phyloP scores from a whole-genome alignment of 495 filamentous ascomycete species.

The Daldinia caldariorum region DNA sequence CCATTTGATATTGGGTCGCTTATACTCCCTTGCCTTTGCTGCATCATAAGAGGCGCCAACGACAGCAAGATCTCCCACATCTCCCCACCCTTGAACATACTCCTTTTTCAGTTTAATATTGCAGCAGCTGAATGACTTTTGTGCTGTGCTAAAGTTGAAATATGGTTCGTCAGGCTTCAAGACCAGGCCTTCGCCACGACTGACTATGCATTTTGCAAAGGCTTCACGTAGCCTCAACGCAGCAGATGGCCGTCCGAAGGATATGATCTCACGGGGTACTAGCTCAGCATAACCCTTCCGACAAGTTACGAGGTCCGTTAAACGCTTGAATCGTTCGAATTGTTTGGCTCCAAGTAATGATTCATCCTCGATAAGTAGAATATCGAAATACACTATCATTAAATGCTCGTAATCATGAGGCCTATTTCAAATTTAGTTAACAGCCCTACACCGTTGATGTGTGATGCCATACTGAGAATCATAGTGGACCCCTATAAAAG shows the following conservation, averaged over 20 bases:
- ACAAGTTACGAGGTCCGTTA: constrained; percentile 66
- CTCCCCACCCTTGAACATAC: constrained; percentile 82
- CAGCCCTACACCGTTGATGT: background rate
- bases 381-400: constrained; percentile 85
- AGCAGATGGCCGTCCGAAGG: constrained; percentile 63
- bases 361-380: constrained; percentile 76
- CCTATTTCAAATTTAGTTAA: constrained; percentile 50
- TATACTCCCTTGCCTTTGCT: constrained; percentile 61
- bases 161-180: constrained; percentile 87
- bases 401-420: constrained; percentile 76
- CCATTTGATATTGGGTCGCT: constrained; percentile 66
- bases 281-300: constrained; percentile 68
- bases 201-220: constrained; percentile 72
- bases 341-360: constrained; percentile 69
- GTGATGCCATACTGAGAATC: constrained; percentile 71
- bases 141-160: constrained; percentile 62
- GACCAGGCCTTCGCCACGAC: constrained; percentile 77
- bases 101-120: constrained; percentile 92
- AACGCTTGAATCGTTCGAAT: constrained; percentile 65
- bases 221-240: constrained; percentile 63
- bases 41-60: constrained; percentile 75
- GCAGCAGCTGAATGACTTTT: constrained; percentile 54
- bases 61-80: constrained; percentile 82
- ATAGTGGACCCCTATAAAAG: constrained; percentile 69
- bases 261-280: constrained; percentile 68